Evolutionary conservation across 805 yeast species (phyloP), one percentile per base, ranked within the genome.

Genomic region (Saccharomyces kudriavzevii): DNA sequence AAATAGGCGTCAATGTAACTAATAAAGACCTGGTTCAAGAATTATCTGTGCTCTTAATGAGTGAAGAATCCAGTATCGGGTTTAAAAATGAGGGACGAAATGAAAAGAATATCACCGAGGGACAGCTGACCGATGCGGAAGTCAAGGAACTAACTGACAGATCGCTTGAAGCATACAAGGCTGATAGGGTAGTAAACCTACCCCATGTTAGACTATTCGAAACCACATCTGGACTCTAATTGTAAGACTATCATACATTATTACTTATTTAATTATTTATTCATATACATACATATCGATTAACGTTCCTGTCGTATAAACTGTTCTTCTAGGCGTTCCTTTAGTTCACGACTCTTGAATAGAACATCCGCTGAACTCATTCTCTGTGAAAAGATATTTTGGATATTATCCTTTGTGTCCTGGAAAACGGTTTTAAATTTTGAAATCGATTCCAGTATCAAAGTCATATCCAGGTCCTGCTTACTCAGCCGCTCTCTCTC

Each of bases 271-370:
- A 17, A 27, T 9, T 26, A 20, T 14, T 29, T 26, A 17, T 22
- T 6, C 11, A 27, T 20, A 28, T 27, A 14, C 17, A 14, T 26
- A 47, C 6, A 8, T n/a, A 4, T 13, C 9, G 29, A 47, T n/a
- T 22, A 45, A 14, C 8, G 48, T 45, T 17, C 29, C 22, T 45
- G 28, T 8, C 28, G 20, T 45, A 25, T 31, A 20, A 35, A 35
- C 10, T 54, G 47, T 48, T 61, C 54, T 6, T 63, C 66, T 27
- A 56, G 60, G 45, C 64, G 65, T 60, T 75, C 82, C 35, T 61
- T 68, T 49, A 69, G 71, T 61, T 81, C 84, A 57, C 85, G 77
- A 35, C 64, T 62, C 62, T 81, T 85, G 66, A 81, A 81, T 29
- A 35, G 17, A n/a, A 24, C 17, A 17, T 35, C 43, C 22, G 43